Evolutionary conservation across 345 rosid species (phyloP).

Genomic region (Rhodamnia argentea): DNA sequence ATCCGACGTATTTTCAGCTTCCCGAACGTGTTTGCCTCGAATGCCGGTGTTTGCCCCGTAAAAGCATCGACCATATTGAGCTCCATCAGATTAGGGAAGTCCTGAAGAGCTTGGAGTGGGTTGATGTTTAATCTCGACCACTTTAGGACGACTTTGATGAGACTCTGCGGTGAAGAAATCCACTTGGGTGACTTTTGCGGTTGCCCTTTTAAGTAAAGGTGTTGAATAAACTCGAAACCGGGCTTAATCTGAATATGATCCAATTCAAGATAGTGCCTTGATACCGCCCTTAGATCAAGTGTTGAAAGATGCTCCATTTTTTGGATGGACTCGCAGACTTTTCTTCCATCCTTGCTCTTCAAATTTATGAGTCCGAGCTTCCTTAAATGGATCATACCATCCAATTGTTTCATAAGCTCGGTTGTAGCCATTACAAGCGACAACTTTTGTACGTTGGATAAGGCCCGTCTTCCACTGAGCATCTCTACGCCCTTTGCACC

Average conservation of each 20-base stretch:
- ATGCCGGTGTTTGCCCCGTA: background rate
- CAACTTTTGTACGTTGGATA: background rate
- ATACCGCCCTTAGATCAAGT: background rate
- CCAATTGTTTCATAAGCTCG: background rate
- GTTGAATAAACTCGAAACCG: background rate
- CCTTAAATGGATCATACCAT: background rate
- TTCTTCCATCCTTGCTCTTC: background rate
- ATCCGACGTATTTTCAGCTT: background rate
- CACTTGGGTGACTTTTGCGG: background rate
- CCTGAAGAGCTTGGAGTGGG: background rate
- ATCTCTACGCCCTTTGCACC: background rate
- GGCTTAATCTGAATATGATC: background rate
- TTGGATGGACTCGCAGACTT: background rate
- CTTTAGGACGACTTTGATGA: background rate
- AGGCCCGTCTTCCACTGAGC: background rate
- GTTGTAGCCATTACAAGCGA: background rate
- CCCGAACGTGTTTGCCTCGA: background rate
- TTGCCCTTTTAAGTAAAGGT: constrained; percentile 3
- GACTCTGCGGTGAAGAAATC: background rate
- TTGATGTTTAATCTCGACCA: background rate
- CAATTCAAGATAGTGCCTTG: background rate
- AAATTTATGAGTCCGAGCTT: background rate
- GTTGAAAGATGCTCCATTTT: background rate
- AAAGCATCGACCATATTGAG: background rate
- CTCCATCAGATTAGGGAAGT: constrained; percentile 1